Evolutionary conservation across 2,329 filamentous ascomycete species (phyloP).

Genomic region (Penicillium sp.): DNA sequence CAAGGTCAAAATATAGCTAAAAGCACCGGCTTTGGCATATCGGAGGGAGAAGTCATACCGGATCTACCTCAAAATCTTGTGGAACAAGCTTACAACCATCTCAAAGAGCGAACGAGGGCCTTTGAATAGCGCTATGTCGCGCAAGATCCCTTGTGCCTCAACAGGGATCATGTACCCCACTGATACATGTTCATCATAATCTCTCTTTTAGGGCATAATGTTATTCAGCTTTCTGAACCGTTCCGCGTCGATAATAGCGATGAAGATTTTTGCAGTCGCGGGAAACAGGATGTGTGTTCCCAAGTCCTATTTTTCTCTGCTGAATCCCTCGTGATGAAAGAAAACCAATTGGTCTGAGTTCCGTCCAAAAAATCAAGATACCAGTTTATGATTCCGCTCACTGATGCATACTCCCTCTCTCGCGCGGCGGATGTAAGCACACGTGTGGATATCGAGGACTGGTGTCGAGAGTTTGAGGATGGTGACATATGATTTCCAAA

Average conservation of each 20-base stretch:
- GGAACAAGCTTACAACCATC: constrained; percentile 38
- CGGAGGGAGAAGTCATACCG: constrained; percentile 36
- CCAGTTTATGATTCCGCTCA: background rate
- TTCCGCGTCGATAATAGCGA: no score
- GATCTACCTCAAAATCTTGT: constrained; percentile 38
- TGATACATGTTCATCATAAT: no score
- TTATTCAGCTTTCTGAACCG: no score
- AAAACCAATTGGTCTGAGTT: constrained; percentile 27
- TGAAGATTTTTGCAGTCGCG: no score
- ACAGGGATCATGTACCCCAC: no score
- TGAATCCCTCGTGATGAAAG: constrained; percentile 31
- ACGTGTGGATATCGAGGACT: constrained; percentile 1
- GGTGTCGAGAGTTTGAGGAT: constrained; percentile 2
- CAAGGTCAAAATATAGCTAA: constrained; percentile 7
- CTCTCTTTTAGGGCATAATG: no score
- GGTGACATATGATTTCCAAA: constrained; percentile 32
- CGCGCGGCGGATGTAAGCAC: constrained; percentile 28
- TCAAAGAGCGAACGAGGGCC: constrained; percentile 28
- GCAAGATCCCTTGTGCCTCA: no score
- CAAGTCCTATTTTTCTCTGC: no score
- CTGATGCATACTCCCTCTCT: constrained; percentile 29
- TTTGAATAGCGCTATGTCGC: constrained; percentile 1
- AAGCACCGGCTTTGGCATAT: constrained; percentile 10
- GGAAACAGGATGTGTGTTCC: no score
- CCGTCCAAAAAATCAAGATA: constrained; percentile 3